These are phyloP conservation scores for Echria macrotheca DNA, from an alignment of 495 filamentous ascomycete genomes.

Conservation along the genomic window DNA sequence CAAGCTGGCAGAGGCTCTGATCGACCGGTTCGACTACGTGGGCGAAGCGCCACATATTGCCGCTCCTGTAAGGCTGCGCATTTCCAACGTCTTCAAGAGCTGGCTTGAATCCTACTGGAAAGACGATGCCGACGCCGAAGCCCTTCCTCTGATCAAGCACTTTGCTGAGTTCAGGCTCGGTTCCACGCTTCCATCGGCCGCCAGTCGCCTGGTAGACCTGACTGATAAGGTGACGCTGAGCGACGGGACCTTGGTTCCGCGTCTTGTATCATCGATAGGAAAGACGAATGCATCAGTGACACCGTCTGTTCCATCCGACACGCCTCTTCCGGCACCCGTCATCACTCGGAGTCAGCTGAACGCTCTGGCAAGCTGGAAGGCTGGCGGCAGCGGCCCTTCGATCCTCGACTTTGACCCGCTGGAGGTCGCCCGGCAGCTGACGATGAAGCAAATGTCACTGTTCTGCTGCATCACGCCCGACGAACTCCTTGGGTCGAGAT, in stretches of 20 bases:
- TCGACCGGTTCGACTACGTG: conserved; percentile 89
- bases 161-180: conserved; percentile 74
- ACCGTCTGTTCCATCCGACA: conserved; percentile 63
- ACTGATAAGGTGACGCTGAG: conserved; percentile 74
- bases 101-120: conserved; percentile 98
- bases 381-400: conserved; percentile 59
- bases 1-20: conserved; percentile 72
- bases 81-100: conserved; percentile 94
- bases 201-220: conserved; percentile 71
- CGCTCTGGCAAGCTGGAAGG: conserved; percentile 68
- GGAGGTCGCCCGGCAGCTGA: conserved; percentile 89
- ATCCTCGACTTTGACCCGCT: conserved; percentile 92
- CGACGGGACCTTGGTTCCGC: conserved; percentile 74
- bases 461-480: conserved; percentile 92
- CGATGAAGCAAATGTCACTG: conserved; percentile 85
- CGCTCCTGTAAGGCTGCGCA: conserved; percentile 75
- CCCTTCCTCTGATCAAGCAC: conserved; percentile 64
- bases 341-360: conserved; percentile 71
- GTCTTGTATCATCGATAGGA: conserved; percentile 79
- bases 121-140: conserved; percentile 66
- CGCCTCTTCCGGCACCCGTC: conserved; percentile 60
- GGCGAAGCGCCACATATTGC: conserved; percentile 67
- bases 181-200: conserved; percentile 64
- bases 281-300: conserved; percentile 74
- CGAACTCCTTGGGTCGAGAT: conserved; percentile 88